Base-by-base conservation (phyloP, 2,329 filamentous ascomycete genomes). In the Hyphodiscus sp. region DNA sequence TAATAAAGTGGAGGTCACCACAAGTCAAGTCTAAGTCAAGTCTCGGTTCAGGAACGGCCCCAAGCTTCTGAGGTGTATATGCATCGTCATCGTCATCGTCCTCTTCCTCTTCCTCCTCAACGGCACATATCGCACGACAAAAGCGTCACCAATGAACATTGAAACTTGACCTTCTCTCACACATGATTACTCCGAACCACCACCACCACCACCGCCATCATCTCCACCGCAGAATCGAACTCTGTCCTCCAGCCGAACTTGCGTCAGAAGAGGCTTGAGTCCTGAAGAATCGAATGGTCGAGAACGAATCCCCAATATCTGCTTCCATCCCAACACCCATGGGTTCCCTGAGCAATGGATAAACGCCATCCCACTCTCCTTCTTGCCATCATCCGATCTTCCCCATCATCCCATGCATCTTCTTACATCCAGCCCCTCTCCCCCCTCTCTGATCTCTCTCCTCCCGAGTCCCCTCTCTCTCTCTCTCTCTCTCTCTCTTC, bases 221-320 rank as follows among this genome's bases (percentile, higher is more conserved):
- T n/a, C n/a, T n/a, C n/a, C n/a, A n/a, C n/a, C n/a, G n/a, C n/a
- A n/a, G n/a, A n/a, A n/a, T n/a, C 41, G 19, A 23, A 45, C 43
- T 46, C 47, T 7, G n/a, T n/a, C n/a, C n/a, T n/a, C n/a, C 23
- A 26, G 49, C 50, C 41, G 45, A 52, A 51, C 20, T 57, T 57
- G 58, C 58, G 58, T 63, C 58, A 61, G 51, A 61, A 38, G 45
- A 57, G 51, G 57, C 55, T 46, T 47, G 38, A 45, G 50, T 42
- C 30, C 29, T 41, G 9, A n/a, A n/a, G 15, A 33, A 53, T 55
- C 47, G 53, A 61, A 53, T 63, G 58, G 61, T 38, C 10, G 48
- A 13, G 38, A 54, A 49, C 45, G 47, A 60, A 53, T 53, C 52
- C 20, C 47, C 3, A 8, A 26, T 26, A 49, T 49, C 45, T 52